Evolutionary conservation across 352 stramenopile genomes (phyloP), one percentile per base, ranked within the genome.

Genomic region (Thalassiosira exigua): DNA sequence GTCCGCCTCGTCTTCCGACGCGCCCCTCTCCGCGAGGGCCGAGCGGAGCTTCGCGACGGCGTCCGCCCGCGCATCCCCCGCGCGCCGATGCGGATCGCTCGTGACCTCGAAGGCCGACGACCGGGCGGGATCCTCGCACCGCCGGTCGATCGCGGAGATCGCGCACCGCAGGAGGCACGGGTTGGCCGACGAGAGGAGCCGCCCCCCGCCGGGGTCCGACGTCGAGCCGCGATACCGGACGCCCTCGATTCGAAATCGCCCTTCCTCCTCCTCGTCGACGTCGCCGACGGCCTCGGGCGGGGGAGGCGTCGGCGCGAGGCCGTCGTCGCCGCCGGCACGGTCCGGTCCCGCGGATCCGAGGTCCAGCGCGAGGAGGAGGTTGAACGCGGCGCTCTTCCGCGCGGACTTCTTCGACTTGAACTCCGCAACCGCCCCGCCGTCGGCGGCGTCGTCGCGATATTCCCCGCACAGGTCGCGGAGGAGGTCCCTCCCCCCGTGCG

Each of bases 331-430:
- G 11, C 39, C 39, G n/a, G 11, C 39, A 48, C 11, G n/a, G 11
- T n/a, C 39, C 39, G 11, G 11, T 56, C 9, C 9, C 46, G 7
- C 46, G 17, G 1, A 42, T 64, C n/a, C 19, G 14, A 48, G 19
- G 24, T 82, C 59, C 39, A 82, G 58, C n/a, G 53, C 46, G 44
- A 74, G 22, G n/a, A 83, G 58, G 19, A 83, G 46, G 41, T 75
- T 79, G 12, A 83, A 39, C 24, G 61, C 48, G 36, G 68, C 75
- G 50, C 56, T 79, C 53, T 77, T 83, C 64, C 67, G 67, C 14
- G 75, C 67, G 12, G 42, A 53, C 32, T 22, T 53, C 32, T 76
- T 76, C 2, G 36, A 62, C 58, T 69, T 67, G 67, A 76, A 76
- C 41, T 12, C 50, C 26, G 56, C 58, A 4, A 3, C 14, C 11